Evolutionary conservation across 176 grass and related monocot species (phyloP).

Genomic region (Triticum turgidum): DNA sequence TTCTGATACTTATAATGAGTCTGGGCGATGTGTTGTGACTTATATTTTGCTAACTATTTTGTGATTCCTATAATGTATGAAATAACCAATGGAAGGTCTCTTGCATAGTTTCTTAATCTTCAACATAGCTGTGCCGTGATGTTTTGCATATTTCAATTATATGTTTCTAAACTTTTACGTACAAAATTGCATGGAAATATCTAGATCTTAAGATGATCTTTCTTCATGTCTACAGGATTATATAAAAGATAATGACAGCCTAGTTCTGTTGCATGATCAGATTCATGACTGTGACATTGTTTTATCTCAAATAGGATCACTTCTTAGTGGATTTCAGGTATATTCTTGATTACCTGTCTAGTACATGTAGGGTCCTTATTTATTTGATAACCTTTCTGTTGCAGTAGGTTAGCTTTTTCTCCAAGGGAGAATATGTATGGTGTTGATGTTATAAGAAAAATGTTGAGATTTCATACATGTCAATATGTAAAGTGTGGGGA

Average conservation of each 20-base stretch:
- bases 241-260: constrained; percentile 63
- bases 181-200: constrained; percentile 10
- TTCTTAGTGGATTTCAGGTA: constrained; percentile 74
- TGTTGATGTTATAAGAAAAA: background rate
- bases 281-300: constrained; percentile 71
- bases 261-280: constrained; percentile 58
- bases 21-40: background rate
- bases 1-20: background rate
- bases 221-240: constrained; percentile 59
- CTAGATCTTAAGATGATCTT: constrained; percentile 17
- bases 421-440: background rate
- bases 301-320: constrained; percentile 63
- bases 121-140: background rate
- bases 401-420: constrained; percentile 13
- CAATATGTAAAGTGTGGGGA: too few species aligned
- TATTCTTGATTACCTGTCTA: constrained; percentile 21
- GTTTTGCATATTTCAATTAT: constrained; percentile 6
- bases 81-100: background rate
- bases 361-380: background rate
- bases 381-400: too few species aligned
- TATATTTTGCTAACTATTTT: background rate
- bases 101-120: background rate
- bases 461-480: background rate
- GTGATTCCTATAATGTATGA: background rate
- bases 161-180: background rate